phyloP scores from a whole-genome alignment of 441 rosid species.

The Omphalea diandra region DNA sequence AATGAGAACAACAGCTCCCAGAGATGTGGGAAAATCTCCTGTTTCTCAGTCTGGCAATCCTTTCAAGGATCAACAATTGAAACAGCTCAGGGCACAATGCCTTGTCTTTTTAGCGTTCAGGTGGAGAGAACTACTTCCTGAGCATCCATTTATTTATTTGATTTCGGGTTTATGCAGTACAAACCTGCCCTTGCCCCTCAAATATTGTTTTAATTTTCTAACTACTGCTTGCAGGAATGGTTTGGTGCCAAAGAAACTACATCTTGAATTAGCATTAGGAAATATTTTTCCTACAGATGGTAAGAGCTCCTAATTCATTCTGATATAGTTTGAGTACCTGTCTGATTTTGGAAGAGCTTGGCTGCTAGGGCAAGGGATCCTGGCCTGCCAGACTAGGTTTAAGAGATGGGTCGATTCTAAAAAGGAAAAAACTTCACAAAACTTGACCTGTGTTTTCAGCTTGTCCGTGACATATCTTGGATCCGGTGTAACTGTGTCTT shows the following conservation, averaged over 20 bases:
- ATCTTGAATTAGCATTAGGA: constrained; percentile 89
- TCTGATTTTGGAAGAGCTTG: constrained; percentile 5
- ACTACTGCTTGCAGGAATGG: constrained; percentile 49
- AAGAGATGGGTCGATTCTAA: neutral
- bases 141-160: too few relatives aligned
- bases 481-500: too few relatives aligned
- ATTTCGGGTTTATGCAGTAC: constrained; percentile 11
- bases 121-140: constrained; percentile 42
- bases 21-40: constrained; percentile 72
- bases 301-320: constrained; percentile 26
- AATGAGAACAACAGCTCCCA: constrained; percentile 47
- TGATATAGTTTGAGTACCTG: constrained; percentile 1
- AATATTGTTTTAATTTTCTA: constrained; percentile 19
- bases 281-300: constrained; percentile 74
- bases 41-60: constrained; percentile 60
- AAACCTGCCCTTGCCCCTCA: neutral
- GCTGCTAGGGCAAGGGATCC: constrained; percentile 10
- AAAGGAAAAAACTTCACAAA: neutral
- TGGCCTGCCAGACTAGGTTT: constrained; percentile 5
- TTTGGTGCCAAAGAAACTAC: constrained; percentile 80
- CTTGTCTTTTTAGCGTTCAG: constrained; percentile 92
- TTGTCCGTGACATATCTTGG: too few relatives aligned
- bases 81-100: constrained; percentile 97
- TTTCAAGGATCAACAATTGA: constrained; percentile 88
- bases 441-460: neutral